A percentile compares a stretch with the other conserved stretches of the same genome.
Evolutionary conservation across 371 early-diverging fungal species (phyloP).

Genomic region (Mortierella sp.): DNA sequence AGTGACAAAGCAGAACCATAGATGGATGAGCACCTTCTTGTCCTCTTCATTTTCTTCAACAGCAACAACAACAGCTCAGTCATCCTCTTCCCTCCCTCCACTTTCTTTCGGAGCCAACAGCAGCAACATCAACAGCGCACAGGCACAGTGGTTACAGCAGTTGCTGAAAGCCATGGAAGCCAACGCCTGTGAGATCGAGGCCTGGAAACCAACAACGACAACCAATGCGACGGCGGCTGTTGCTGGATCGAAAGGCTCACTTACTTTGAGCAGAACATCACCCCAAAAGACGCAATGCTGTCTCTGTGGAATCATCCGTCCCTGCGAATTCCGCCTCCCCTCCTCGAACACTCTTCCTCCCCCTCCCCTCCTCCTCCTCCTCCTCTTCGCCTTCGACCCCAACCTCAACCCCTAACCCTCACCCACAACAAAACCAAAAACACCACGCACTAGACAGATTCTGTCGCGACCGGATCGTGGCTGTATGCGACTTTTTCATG

Average conservation of each 20-base stretch:
- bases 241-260: not conserved
- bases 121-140: not conserved
- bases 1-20: not conserved
- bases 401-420: conserved; percentile 42
- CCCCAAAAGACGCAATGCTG: conserved; percentile 29
- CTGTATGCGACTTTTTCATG: conserved; percentile 93
- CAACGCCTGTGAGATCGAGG: conserved; percentile 44
- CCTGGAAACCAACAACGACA: conserved; percentile 11
- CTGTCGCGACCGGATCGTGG: conserved; percentile 91
- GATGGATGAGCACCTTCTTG: conserved; percentile 34
- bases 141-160: conserved; percentile 27
- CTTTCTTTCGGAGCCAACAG: not conserved
- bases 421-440: not conserved
- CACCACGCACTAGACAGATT: conserved; percentile 87
- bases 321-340: conserved; percentile 44
- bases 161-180: conserved; percentile 43
- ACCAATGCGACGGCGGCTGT: not conserved
- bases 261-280: not conserved
- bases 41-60: conserved; percentile 2
- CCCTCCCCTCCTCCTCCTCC: conserved; percentile 60
- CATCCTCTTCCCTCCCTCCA: not conserved
- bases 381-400: conserved; percentile 64
- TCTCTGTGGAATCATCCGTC: conserved; percentile 29
- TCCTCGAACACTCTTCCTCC: conserved; percentile 59
- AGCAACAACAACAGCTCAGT: too few species aligned